phyloP scores from a whole-genome alignment of 2,329 filamentous ascomycete genomes.

The Mycogone perniciosa region DNA sequence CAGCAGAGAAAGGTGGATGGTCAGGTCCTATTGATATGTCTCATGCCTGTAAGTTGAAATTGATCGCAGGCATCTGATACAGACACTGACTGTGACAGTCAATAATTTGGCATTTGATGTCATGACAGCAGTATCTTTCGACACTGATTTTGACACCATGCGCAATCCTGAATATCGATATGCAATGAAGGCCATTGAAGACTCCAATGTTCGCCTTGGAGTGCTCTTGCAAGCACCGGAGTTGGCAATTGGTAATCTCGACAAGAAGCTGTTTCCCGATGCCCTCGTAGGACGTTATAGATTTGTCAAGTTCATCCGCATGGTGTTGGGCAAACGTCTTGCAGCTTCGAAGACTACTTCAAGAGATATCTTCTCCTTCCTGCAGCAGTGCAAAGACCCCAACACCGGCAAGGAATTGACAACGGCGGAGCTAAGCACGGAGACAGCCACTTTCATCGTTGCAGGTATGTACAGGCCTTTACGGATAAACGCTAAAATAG shows the following conservation, averaged over 20 bases:
- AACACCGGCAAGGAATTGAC: constrained; percentile 37
- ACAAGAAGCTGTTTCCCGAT: constrained; percentile 13
- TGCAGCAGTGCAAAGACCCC: constrained; percentile 39
- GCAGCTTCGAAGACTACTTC: constrained; percentile 21
- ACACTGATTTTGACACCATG: constrained; percentile 14
- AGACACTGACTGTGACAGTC: not conserved
- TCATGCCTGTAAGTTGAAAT: constrained; percentile 5
- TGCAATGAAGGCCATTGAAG: constrained; percentile 14
- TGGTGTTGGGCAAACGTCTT: constrained; percentile 5
- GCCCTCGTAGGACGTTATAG: constrained; percentile 5
- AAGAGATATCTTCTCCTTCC: constrained; percentile 42
- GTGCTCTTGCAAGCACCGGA: constrained; percentile 13
- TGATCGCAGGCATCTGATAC: not conserved
- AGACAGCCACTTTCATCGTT: constrained; percentile 30
- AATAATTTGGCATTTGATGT: constrained; percentile 20
- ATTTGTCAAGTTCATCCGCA: constrained; percentile 13
- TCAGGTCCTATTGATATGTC: constrained; percentile 7
- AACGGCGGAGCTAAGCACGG: constrained; percentile 36
- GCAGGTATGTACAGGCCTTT: constrained; percentile 11
- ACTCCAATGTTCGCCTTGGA: constrained; percentile 18
- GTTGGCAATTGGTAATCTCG: constrained; percentile 4
- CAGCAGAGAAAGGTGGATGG: constrained; percentile 6
- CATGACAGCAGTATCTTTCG: constrained; percentile 19
- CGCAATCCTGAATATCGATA: constrained; percentile 13
- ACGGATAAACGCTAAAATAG: too few relatives aligned